These are phyloP conservation scores for Tricholoma furcatifolium DNA, from an alignment of 768 basidiomycete genomes.

Conservation along the genomic window DNA sequence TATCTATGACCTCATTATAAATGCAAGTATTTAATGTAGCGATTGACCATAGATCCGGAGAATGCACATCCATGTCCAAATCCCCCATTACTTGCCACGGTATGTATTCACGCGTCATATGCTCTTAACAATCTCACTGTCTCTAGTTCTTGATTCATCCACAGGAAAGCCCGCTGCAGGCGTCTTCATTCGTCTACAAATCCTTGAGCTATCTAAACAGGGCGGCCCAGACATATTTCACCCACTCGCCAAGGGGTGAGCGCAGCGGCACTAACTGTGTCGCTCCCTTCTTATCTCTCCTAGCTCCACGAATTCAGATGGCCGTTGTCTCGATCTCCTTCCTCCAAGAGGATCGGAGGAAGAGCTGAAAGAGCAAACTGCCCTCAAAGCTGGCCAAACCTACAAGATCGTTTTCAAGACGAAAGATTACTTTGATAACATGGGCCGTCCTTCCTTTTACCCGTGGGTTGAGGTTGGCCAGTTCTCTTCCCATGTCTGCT, in stretches of 20 bases:
- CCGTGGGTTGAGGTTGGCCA: constrained; percentile 82
- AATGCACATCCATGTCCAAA: constrained; percentile 39
- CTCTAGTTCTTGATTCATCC: constrained; percentile 81
- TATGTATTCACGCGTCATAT: constrained; percentile 22
- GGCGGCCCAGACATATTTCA: constrained; percentile 46
- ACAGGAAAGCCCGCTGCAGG: constrained; percentile 78
- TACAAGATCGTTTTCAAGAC: constrained; percentile 90
- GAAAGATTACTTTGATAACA: constrained; percentile 73
- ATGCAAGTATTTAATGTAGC: background rate
- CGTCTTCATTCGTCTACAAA: constrained; percentile 63
- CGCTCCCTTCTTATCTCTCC: constrained; percentile 9
- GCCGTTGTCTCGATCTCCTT: constrained; percentile 78
- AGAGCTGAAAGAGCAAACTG: constrained; percentile 38
- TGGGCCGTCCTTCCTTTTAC: constrained; percentile 73
- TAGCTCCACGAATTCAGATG: constrained; percentile 78
- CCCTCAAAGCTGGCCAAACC: constrained; percentile 51
- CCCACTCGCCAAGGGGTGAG: constrained; percentile 61
- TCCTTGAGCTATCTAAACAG: constrained; percentile 34
- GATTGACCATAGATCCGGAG: constrained; percentile 3
- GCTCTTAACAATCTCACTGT: background rate
- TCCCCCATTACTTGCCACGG: constrained; percentile 94
- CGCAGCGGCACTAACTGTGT: background rate
- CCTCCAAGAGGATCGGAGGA: constrained; percentile 49
- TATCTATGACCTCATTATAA: constrained; percentile 8
- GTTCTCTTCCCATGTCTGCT: background rate